Base-by-base conservation (phyloP, 345 rosid genomes). In the Populus deltoides region DNA sequence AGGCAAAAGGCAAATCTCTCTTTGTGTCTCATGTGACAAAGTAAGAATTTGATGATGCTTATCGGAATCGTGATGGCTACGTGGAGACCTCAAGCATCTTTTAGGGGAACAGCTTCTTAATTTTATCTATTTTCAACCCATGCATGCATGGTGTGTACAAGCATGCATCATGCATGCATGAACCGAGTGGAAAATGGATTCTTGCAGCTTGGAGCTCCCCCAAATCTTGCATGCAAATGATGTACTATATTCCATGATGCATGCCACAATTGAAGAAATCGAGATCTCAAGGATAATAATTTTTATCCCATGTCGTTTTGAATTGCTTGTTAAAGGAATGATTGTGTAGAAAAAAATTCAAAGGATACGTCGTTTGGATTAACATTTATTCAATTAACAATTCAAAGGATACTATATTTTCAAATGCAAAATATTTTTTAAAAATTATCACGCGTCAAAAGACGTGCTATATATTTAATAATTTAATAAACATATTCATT, bases 81-180 rank as follows among this genome's bases (percentile, higher is more conserved):
- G 36, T 20, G 5, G 16, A 29, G 17, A 45, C 59, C 59, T 18
- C 24, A 53, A 53, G 24, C 7, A 61, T 45, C 16, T 68, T 77
- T 24, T 11, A 36, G 77, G 78, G 78, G 76, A 69, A 39, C 81
- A 74, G 20, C 25, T 70, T 75, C 74, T 47, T n/a, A n/a, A n/a
- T n/a, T 80, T 53, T 20, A 18, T 53, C 22, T 74, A 70, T 73
- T 55, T 61, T 78, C 33, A 70, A 70, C 71, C 76, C n/a, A 72
- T 73, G 65, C 66, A 49, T 31, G 62, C 61, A 31, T 7, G n/a
- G 59, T 17, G 7, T 51, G 57, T 33, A 18, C 1, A 33, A 33
- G 20, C 13, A 7, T 33, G n/a, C 0, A 66, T 16, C 11, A 66
- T 31, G 25, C 61, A 18, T 41, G 45, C 45, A 4, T 17, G 36